Conservation (phyloP, 176 grass and related monocot genomes). For the Cymbopogon citratus region DNA sequence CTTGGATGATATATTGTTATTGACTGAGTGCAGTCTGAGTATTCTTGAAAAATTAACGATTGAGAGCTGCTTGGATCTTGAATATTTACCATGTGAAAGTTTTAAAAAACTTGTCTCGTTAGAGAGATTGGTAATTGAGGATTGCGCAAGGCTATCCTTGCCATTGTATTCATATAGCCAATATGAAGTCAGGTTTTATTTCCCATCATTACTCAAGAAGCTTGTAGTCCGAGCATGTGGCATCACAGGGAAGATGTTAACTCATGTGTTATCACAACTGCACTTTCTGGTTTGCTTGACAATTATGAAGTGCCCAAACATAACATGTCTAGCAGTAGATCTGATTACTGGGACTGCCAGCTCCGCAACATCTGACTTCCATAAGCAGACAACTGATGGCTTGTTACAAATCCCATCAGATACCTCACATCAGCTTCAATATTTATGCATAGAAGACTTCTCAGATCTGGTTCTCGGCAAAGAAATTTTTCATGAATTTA, state of each 20-base stretch:
- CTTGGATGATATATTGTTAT: not conserved
- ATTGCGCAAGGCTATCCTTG: not conserved
- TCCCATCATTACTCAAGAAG: not conserved
- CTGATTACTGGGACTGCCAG: not conserved
- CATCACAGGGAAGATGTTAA: not conserved
- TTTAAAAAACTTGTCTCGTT: not conserved
- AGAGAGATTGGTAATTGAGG: not conserved
- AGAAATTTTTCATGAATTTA: not conserved
- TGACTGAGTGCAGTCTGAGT: not conserved
- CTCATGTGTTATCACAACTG: not conserved
- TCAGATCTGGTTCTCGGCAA: not conserved
- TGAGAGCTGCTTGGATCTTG: slow-evolving; percentile 8
- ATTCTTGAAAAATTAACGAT: not conserved
- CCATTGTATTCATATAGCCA: not conserved
- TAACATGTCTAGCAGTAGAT: not conserved
- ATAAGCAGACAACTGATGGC: not conserved
- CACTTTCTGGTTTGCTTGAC: not conserved
- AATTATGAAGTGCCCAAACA: not conserved
- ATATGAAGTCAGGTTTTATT: not conserved
- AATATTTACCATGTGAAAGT: not conserved
- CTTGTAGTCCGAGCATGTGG: not conserved
- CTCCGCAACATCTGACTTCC: not conserved
- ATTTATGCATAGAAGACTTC: not conserved
- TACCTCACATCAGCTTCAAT: not conserved
- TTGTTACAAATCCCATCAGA: not conserved